Evolutionary conservation across 768 basidiomycete species (phyloP).

Genomic region (Panaeolus papilionaceus): DNA sequence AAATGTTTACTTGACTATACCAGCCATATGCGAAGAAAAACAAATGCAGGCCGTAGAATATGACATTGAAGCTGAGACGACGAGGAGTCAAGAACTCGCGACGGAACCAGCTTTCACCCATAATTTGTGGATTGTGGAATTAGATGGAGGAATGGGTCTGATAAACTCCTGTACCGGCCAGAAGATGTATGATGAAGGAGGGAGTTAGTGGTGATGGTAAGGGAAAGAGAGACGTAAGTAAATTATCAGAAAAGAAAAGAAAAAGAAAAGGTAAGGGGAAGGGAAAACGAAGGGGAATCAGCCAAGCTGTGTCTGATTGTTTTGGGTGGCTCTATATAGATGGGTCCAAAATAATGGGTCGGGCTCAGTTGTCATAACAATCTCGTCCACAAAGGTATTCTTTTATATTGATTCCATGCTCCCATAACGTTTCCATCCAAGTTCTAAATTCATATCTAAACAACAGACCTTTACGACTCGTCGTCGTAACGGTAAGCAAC

Average conservation of each 20-base stretch:
- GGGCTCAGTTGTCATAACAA: slow-evolving; percentile 35
- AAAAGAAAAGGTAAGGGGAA: slow-evolving; percentile 26
- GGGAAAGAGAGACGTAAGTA: slow-evolving; percentile 27
- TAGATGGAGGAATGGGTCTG: slow-evolving; percentile 32
- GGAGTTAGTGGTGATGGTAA: slow-evolving; percentile 20
- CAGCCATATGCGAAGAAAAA: slow-evolving; percentile 87
- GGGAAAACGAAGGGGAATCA: slow-evolving; percentile 21
- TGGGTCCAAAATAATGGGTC: slow-evolving; percentile 26
- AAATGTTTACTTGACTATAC: slow-evolving; percentile 72
- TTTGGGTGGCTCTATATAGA: slow-evolving; percentile 21
- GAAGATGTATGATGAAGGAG: slow-evolving; percentile 34
- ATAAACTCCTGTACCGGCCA: slow-evolving; percentile 60
- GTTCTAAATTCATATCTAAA: slow-evolving; percentile 22
- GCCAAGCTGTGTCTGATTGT: slow-evolving; percentile 22
- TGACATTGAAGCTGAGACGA: slow-evolving; percentile 73
- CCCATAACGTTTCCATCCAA: slow-evolving; percentile 16
- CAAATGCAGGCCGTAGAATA: slow-evolving; percentile 84
- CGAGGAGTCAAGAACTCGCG: slow-evolving; percentile 69
- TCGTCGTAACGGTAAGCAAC: slow-evolving; percentile 96
- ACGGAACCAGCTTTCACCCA: slow-evolving; percentile 77
- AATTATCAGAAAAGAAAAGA: slow-evolving; percentile 33
- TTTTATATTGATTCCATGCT: slow-evolving; percentile 33
- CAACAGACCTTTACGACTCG: slow-evolving; percentile 37
- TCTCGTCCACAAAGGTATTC: slow-evolving; percentile 13
- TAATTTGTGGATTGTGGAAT: slow-evolving; percentile 36